A percentile compares a stretch with the other conserved stretches of the same genome.
These are phyloP conservation scores for Petunia secreta DNA, from an alignment of 257 asterid species.

Conservation along the genomic window DNA sequence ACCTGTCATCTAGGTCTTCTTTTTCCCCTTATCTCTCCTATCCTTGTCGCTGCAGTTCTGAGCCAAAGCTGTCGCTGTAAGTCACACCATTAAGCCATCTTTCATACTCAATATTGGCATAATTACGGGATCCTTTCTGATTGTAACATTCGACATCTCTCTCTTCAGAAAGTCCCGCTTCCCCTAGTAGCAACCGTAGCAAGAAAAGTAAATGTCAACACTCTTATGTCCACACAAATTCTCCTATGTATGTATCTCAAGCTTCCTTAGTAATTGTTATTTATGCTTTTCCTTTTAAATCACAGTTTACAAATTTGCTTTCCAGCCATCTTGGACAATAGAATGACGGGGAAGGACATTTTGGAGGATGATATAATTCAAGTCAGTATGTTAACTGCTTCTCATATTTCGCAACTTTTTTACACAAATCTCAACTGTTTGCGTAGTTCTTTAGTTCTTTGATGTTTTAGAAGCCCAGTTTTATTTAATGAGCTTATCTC, in stretches of 20 bases:
- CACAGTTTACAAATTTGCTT: slow-evolving; percentile 42
- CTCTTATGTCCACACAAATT: background rate
- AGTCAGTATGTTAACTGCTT: slow-evolving; percentile 51
- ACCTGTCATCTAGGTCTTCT: background rate
- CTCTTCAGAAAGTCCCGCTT: background rate
- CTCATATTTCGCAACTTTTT: slow-evolving; percentile 13
- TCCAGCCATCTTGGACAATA: slow-evolving; percentile 89
- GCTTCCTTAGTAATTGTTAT: slow-evolving; percentile 34
- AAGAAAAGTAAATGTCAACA: background rate
- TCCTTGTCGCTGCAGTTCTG: background rate
- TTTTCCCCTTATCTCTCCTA: background rate
- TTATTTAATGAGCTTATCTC: background rate
- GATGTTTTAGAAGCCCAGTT: slow-evolving; percentile 3
- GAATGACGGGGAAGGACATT: slow-evolving; percentile 80
- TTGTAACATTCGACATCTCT: background rate
- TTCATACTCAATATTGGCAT: background rate
- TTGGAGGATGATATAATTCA: slow-evolving; percentile 73
- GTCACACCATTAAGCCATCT: background rate
- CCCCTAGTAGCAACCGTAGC: background rate
- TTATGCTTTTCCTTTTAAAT: slow-evolving; percentile 38
- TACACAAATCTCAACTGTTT: slow-evolving; percentile 10
- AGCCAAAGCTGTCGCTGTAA: background rate
- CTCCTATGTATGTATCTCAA: background rate
- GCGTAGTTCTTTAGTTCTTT: slow-evolving; percentile 8
- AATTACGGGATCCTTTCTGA: background rate